Conservation (phyloP, 1,284 basidiomycete genomes). For the Xerocomus cyaneibrunnescens region DNA sequence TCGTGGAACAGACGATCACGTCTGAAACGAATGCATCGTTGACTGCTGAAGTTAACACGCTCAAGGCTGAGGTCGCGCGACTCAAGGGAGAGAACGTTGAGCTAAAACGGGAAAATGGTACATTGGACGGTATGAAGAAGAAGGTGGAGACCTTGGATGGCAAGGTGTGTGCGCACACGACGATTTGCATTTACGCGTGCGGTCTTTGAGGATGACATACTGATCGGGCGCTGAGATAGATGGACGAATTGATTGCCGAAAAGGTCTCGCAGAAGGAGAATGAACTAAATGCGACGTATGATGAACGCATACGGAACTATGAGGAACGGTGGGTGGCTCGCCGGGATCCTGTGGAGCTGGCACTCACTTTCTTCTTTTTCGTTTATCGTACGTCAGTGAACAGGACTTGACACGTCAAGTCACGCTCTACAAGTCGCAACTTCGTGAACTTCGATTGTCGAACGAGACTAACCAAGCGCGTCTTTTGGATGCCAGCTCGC, state of each 20-base stretch:
- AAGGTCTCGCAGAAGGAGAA: constrained; percentile 89
- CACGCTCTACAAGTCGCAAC: constrained; percentile 79
- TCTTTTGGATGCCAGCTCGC: constrained; percentile 83
- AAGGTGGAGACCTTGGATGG: constrained; percentile 80
- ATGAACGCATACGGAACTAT: constrained; percentile 93
- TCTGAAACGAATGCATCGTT: constrained; percentile 43
- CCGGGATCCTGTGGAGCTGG: neutral
- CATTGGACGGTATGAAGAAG: constrained; percentile 61
- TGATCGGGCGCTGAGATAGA: constrained; percentile 45
- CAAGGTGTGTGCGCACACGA: constrained; percentile 54
- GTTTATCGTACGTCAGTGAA: constrained; percentile 53
- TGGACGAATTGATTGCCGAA: constrained; percentile 88
- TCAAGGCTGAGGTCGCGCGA: constrained; percentile 70
- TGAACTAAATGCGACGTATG: constrained; percentile 93
- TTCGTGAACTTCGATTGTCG: constrained; percentile 85
- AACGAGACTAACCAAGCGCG: constrained; percentile 93
- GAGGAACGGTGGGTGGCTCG: constrained; percentile 74
- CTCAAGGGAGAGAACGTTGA: constrained; percentile 79
- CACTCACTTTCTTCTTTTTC: neutral
- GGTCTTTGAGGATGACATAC: neutral
- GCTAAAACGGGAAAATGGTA: constrained; percentile 60
- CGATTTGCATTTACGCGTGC: neutral
- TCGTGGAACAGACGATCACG: constrained; percentile 90
- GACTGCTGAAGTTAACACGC: constrained; percentile 64
- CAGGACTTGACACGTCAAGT: constrained; percentile 89